phyloP scores from a whole-genome alignment of 2,329 filamentous ascomycete genomes.

The Pseudocercospora cruenta region DNA sequence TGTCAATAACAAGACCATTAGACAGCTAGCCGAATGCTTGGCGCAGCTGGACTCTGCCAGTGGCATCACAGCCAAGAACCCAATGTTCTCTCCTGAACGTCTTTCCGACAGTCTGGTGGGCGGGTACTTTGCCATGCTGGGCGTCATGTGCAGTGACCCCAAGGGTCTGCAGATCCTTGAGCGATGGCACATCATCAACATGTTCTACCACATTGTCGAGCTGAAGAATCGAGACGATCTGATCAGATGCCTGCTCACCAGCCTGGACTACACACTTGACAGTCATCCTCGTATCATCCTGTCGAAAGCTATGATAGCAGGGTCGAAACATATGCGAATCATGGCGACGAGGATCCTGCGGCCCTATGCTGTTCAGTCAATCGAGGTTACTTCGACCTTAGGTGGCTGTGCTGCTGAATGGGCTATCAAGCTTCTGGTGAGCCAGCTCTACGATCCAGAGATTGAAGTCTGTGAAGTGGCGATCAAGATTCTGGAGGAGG shows the following conservation, averaged over 20 bases:
- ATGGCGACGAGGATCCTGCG: constrained; percentile 84
- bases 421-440: constrained; percentile 97
- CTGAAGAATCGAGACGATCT: constrained; percentile 88
- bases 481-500: constrained; percentile 95
- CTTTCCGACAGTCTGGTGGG: constrained; percentile 85
- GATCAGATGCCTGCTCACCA: constrained; percentile 82
- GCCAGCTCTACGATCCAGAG: constrained; percentile 95
- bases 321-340: constrained; percentile 87
- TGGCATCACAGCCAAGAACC: constrained; percentile 73
- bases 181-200: constrained; percentile 97
- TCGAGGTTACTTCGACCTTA: constrained; percentile 43
- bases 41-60: constrained; percentile 90
- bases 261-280: constrained; percentile 84
- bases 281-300: constrained; percentile 90
- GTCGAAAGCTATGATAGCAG: constrained; percentile 89
- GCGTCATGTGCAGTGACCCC: constrained; percentile 78
- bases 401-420: constrained; percentile 78
- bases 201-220: constrained; percentile 98
- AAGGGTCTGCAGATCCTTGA: constrained; percentile 89
- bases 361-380: constrained; percentile 74
- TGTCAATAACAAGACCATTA: constrained; percentile 86
- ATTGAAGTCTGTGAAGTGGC: constrained; percentile 95
- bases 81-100: constrained; percentile 84
- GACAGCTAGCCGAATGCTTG: constrained; percentile 93
- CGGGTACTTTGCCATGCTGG: constrained; percentile 93